phyloP scores from a whole-genome alignment of 345 rosid species.

The Erysimum cheiranthoides region DNA sequence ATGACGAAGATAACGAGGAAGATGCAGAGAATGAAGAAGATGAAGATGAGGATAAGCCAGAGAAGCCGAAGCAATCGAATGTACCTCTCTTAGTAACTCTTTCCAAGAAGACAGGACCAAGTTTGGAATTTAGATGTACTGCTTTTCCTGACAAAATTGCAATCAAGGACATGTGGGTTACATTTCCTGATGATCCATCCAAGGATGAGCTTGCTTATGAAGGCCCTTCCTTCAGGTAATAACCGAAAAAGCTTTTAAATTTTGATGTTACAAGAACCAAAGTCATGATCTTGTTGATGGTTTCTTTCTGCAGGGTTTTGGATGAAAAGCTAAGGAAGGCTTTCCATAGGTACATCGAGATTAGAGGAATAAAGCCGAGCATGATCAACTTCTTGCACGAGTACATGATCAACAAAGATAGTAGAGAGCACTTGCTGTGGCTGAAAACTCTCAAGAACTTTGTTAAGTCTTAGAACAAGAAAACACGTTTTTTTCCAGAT shows the following conservation, averaged over 20 bases:
- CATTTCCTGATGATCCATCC: slow-evolving; percentile 51
- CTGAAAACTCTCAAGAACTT: slow-evolving; percentile 75
- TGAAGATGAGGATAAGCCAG: slow-evolving; percentile 52
- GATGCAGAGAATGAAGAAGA: slow-evolving; percentile 48
- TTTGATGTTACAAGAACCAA: neutral
- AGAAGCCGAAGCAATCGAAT: slow-evolving; percentile 60
- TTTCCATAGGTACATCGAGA: slow-evolving; percentile 76
- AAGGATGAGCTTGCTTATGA: slow-evolving; percentile 72
- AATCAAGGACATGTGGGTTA: slow-evolving; percentile 66
- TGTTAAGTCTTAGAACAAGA: slow-evolving; percentile 50
- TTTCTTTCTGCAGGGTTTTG: slow-evolving; percentile 63
- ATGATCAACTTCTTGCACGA: slow-evolving; percentile 84
- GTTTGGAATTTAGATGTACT: slow-evolving; percentile 67
- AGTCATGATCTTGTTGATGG: slow-evolving; percentile 23
- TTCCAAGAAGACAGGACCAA: slow-evolving; percentile 63
- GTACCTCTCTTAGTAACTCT: slow-evolving; percentile 68
- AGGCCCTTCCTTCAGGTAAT: slow-evolving; percentile 85
- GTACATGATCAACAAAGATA: slow-evolving; percentile 91
- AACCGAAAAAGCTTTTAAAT: neutral
- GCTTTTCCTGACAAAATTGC: slow-evolving; percentile 71
- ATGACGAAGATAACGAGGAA: slow-evolving; percentile 43
- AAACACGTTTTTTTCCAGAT: neutral
- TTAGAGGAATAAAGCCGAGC: slow-evolving; percentile 80
- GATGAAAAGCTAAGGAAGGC: slow-evolving; percentile 83
- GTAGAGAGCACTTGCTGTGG: slow-evolving; percentile 70